These are phyloP conservation scores for Blastobotrys buckinghamii DNA, from an alignment of 1,139 yeast species.

Conservation along the genomic window DNA sequence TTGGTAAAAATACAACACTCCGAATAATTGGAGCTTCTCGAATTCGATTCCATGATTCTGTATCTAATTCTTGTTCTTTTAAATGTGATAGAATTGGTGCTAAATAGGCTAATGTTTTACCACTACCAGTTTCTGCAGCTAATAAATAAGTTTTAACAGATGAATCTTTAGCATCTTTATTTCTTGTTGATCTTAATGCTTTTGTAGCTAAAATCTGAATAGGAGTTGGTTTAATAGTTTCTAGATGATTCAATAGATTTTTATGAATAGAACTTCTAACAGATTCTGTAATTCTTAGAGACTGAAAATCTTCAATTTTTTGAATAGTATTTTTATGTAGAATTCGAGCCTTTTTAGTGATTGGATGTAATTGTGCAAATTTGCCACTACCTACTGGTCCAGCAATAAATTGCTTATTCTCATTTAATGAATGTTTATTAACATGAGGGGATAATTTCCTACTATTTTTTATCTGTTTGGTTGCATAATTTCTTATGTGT, in stretches of 20 bases:
- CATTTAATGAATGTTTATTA: slow-evolving; percentile 6
- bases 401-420: slow-evolving; percentile 11
- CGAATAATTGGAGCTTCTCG: slow-evolving; percentile 46
- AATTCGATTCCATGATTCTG: slow-evolving; percentile 21
- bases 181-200: slow-evolving; percentile 37
- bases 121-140: slow-evolving; percentile 97
- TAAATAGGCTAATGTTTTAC: slow-evolving; percentile 89
- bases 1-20: slow-evolving; percentile 74
- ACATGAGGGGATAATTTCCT: slow-evolving; percentile 21
- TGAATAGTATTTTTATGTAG: slow-evolving; percentile 36
- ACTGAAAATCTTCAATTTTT: slow-evolving; percentile 55
- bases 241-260: slow-evolving; percentile 40
- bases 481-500: slow-evolving; percentile 5
- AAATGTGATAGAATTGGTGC: slow-evolving; percentile 67
- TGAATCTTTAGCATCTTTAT: slow-evolving; percentile 18
- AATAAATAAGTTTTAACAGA: slow-evolving; percentile 50
- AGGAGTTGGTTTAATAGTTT: slow-evolving; percentile 48
- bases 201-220: slow-evolving; percentile 57
- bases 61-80: slow-evolving; percentile 39
- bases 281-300: slow-evolving; percentile 58
- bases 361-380: slow-evolving; percentile 33
- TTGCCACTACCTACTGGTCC: slow-evolving; percentile 29
- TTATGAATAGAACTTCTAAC: slow-evolving; percentile 58
- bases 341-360: slow-evolving; percentile 30
- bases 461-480: slow-evolving; percentile 11